phyloP scores from a whole-genome alignment of 257 asterid species.

The Ehretia macrophylla region DNA sequence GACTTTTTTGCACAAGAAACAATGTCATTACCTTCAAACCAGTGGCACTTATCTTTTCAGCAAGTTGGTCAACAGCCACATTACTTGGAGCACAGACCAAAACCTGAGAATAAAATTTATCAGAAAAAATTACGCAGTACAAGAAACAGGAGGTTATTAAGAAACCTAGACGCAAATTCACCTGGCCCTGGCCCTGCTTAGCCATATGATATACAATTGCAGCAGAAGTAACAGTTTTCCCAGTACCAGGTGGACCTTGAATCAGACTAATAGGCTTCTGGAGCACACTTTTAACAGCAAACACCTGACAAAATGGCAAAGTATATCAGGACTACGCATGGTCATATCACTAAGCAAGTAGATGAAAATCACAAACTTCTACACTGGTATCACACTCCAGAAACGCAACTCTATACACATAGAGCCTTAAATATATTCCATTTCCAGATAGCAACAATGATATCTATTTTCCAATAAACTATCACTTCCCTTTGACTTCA shows the following conservation, averaged over 20 bases:
- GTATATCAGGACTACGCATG: constrained; percentile 1
- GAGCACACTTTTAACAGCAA: constrained; percentile 97
- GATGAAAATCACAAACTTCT: not conserved
- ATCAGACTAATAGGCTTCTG: constrained; percentile 95
- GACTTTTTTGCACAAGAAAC: constrained; percentile 8
- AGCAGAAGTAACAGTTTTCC: constrained; percentile 98
- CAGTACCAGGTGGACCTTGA: constrained; percentile 99
- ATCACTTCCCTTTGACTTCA: no score
- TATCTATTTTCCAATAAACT: no score
- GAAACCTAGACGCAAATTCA: constrained; percentile 6
- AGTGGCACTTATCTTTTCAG: constrained; percentile 97
- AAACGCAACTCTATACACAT: no score
- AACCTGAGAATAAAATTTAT: constrained; percentile 49
- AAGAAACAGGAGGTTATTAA: not conserved
- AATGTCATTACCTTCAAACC: constrained; percentile 73
- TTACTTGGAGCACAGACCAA: constrained; percentile 99
- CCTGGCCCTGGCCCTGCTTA: constrained; percentile 99
- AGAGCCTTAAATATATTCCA: no score
- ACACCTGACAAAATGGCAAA: constrained; percentile 46
- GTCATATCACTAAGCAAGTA: not conserved
- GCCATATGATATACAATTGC: constrained; percentile 99
- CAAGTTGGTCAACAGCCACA: constrained; percentile 98
- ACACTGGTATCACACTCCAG: no score
- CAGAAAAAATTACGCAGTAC: constrained; percentile 2
- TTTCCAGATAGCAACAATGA: no score